Base-by-base conservation (phyloP, 495 filamentous ascomycete genomes). In the Hypoxylon perforatum region DNA sequence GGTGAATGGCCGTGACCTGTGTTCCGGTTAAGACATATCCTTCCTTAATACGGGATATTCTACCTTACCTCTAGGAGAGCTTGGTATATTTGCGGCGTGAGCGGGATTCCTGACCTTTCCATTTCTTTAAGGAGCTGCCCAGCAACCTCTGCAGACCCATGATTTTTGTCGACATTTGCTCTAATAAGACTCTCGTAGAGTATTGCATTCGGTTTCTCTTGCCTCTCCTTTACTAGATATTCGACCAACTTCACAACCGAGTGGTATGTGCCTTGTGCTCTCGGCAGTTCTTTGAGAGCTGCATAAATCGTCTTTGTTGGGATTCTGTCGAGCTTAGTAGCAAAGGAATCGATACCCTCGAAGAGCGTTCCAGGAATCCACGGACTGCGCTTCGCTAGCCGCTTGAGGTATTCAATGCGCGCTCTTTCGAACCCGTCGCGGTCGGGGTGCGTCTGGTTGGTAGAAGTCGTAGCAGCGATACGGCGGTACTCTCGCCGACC, bases 1-100 rank as follows among this genome's bases (percentile, higher is more conserved):
- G 93, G 74, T 97, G 93, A 19, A 96, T 86, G 12, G 92, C 87
- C 19, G 94, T 85, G 5, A 86, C 86, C 87, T 93, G 65, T 17
- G 21, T 50, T 12, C 44, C 50, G n/a, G 59, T 60, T 57, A 61
- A 58, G 41, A 18, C 35, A 15, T 2, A 3, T 38, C 23, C 52
- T 42, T 17, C 4, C 12, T 7, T 1, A 6, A 22, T 22, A 18
- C 10, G 14, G 38, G 11, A 45, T 33, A 8, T 36, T 4, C 55
- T 35, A 39, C 65, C 81, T 54, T 76, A 90, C 91, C 81, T 89
- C 87, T 42, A 98, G 75, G 14, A 88, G 84, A 62, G 84, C 84
- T 75, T 95, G 89, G 64, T 91, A 92, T 2, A 90, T 86, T 4
- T 78, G 81, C 1, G 85, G 81, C 65, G 92, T 89, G 12, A 84